A percentile compares a stretch with the other conserved stretches of the same genome.
Evolutionary conservation across 495 filamentous ascomycete species (phyloP).

Genomic region (Pseudoneurospora amorphoporcata): DNA sequence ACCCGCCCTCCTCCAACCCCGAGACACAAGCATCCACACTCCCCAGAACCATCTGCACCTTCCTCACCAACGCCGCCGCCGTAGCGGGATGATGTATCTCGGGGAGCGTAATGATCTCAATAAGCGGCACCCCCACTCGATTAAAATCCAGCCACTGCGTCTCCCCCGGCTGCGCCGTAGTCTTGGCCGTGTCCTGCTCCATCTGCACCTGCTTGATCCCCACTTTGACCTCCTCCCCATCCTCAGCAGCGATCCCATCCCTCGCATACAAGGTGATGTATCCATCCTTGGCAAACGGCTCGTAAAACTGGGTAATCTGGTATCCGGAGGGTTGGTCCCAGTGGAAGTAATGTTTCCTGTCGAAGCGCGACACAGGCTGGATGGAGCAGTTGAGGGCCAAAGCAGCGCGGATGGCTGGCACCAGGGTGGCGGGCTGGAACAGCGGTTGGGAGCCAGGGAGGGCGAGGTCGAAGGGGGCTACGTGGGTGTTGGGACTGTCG

Average conservation of each 20-base stretch:
- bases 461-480: constrained; percentile 80
- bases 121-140: constrained; percentile 76
- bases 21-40: constrained; percentile 70
- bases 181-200: constrained; percentile 97
- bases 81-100: constrained; percentile 75
- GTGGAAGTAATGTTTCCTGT: constrained; percentile 98
- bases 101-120: constrained; percentile 91
- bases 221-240: constrained; percentile 53
- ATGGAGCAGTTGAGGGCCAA: constrained; percentile 74
- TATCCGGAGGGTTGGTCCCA: constrained; percentile 95
- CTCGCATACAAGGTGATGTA: constrained; percentile 55
- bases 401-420: constrained; percentile 84
- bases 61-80: constrained; percentile 76
- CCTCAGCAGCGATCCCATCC: constrained; percentile 69
- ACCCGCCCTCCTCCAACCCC: constrained; percentile 87
- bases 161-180: constrained; percentile 60
- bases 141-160: constrained; percentile 89
- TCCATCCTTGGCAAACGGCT: constrained; percentile 77
- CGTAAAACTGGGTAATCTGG: constrained; percentile 93
- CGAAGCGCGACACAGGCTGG: constrained; percentile 66
- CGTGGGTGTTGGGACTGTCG: constrained; percentile 69
- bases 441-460: constrained; percentile 80
- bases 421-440: constrained; percentile 72
- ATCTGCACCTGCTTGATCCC: constrained; percentile 90
- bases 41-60: constrained; percentile 76